Evolutionary conservation across 148 eudicot genomes (phyloP), one percentile per base, ranked within the genome.

Genomic region (Heliosperma pusillum): DNA sequence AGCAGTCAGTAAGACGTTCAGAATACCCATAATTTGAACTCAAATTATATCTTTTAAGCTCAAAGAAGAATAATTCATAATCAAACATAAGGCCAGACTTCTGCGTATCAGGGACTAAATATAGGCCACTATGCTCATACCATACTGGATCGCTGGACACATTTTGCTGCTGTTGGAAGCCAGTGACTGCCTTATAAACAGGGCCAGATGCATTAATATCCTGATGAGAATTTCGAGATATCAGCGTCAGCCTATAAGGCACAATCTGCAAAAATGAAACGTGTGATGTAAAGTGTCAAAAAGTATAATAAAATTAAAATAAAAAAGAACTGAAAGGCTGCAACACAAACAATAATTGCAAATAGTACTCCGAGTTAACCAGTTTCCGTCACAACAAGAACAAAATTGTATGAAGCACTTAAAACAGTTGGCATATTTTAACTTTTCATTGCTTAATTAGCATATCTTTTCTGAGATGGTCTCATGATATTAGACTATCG

Each of bases 171-270:
- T 58, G 79, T 13, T 50, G 73, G 69, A 78, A 75, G 60, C 66
- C 74, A 19, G 83, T 73, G 22, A 40, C 63, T 69, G 78, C 60
- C 57, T 68, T 81, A 72, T 85, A 53, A 50, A 67, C 86, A 67
- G 45, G 72, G 72, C 63, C 70, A 74, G 76, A 78, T 67, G 76
- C 60, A 21, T 80, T 76, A 60, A 62, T 66, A 26, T 77, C 86
- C 68, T 79, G 76, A 76, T 79, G 66, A 77, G 63, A 71, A 57
- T 69, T 83, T 80, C 76, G 85, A 79, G 85, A 80, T 83, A 82
- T 87, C 33, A 93, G 82, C 59, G 80, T 86, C 74, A 93, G 80
- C 82, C 86, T 93, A 70, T 80, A 85, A 56, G 97, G 93, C 71
- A 83, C 81, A 60, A 79, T 83, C 98, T 93, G 90, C 82, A 63